Percentiles rank a stretch among this genome's conserved stretches.
Evolutionary conservation across 306 rosid genomes (phyloP).

Genomic region (Cucurbita moschata): DNA sequence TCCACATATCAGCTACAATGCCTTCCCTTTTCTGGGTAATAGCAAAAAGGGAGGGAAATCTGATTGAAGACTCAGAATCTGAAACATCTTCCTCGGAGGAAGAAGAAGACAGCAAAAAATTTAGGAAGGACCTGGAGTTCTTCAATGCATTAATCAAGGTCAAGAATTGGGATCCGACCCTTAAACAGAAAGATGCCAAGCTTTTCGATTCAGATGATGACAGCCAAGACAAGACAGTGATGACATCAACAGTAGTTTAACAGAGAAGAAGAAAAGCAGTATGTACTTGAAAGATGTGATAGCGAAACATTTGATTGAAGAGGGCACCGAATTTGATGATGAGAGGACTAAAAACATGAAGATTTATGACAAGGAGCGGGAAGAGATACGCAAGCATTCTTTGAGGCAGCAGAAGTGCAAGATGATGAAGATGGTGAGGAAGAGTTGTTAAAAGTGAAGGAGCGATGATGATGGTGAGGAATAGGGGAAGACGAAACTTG

Average conservation of each 20-base stretch:
- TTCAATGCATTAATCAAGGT: constrained; percentile 59
- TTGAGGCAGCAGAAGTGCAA: constrained; percentile 32
- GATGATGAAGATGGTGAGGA: constrained; percentile 37
- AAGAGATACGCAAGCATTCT: constrained; percentile 45
- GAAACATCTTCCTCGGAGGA: constrained; percentile 25
- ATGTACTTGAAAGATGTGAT: constrained; percentile 62
- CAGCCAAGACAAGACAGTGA: constrained; percentile 14
- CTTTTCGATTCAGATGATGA: constrained; percentile 40
- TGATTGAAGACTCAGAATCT: constrained; percentile 18
- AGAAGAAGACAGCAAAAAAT: constrained; percentile 7
- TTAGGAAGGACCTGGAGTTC: constrained; percentile 25
- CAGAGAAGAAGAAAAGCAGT: constrained; percentile 16
- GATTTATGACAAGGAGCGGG: constrained; percentile 52
- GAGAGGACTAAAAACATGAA: constrained; percentile 9
- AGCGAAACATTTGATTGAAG: constrained; percentile 57
- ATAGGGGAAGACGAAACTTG: constrained; percentile 41
- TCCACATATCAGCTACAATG: not conserved
- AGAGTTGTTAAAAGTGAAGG: constrained; percentile 32
- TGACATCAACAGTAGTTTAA: constrained; percentile 2
- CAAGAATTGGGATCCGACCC: constrained; percentile 48
- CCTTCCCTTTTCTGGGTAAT: not conserved
- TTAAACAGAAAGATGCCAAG: constrained; percentile 40
- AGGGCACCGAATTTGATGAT: constrained; percentile 41
- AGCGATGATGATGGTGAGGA: constrained; percentile 17
- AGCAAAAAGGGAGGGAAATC: no score